Evolutionary conservation across 139 green algal species (phyloP), one percentile per base, ranked within the genome.

Genomic region (Micractinium conductrix): DNA sequence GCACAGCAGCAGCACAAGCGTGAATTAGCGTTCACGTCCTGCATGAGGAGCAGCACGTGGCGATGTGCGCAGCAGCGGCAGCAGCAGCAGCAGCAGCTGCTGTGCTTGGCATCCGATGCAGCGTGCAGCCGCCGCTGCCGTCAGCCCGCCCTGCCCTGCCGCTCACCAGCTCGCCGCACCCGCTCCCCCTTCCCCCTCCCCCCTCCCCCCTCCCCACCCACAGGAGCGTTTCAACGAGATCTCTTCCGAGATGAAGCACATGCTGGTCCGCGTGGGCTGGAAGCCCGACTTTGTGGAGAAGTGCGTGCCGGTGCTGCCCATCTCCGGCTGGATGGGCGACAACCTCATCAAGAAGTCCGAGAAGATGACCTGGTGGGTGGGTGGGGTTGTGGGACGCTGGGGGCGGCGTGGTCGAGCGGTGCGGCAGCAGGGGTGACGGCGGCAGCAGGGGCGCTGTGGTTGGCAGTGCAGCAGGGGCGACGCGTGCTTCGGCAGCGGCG

Each of bases 321-420:
- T 99, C 95, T 99, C 97, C 38, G 97, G 97, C 74, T 99, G 96
- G 93, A 96, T 97, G 89, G 97, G 97, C 84, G 97, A 99, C 94
- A 99, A 99, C 96, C 94, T 99, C 92, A 97, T 99, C 90, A 93
- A 94, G 84, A 95, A 96, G 93, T 97, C 93, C 79, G 87, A 85
- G 79, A 99, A 99, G 89, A 97, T 99, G 94, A 53, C 70, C 88
- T 99, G 96, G 97, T 87, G 82, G 82, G 78, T n/a, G n/a, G n/a
- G n/a, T n/a, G n/a, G n/a, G n/a, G n/a, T n/a, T n/a, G n/a, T n/a
- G n/a, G n/a, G n/a, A n/a, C n/a, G n/a, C n/a, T n/a, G n/a, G n/a
- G n/a, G n/a, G n/a, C n/a, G n/a, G n/a, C n/a, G n/a, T n/a, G n/a
- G n/a, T n/a, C n/a, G n/a, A n/a, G n/a, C n/a, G n/a, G n/a, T n/a